A percentile compares a stretch with the other conserved stretches of the same genome.
Evolutionary conservation across 148 eudicot species (phyloP).

Genomic region (Gaultheria prostrata): DNA sequence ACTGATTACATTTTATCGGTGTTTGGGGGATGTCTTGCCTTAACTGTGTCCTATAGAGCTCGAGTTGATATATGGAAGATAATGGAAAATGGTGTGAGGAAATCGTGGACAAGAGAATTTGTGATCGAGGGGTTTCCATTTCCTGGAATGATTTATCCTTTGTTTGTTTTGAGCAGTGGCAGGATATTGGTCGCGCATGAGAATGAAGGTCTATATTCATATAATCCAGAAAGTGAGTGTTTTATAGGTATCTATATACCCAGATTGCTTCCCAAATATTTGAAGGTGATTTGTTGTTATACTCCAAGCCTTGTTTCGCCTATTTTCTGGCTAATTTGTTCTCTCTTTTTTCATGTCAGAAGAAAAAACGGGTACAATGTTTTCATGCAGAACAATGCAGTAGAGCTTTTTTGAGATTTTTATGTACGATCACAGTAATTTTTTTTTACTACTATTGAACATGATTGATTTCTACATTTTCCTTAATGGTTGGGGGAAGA

Average conservation of each 20-base stretch:
- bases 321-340: not conserved
- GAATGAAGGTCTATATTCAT: not conserved
- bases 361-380: not conserved
- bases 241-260: not conserved
- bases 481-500: too few species aligned
- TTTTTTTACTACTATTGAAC: too few species aligned
- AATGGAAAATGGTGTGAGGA: not conserved
- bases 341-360: not conserved
- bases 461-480: too few species aligned
- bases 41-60: not conserved
- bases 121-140: not conserved
- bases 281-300: not conserved
- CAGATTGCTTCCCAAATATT: not conserved
- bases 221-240: not conserved
- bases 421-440: not conserved
- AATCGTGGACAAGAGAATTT: not conserved
- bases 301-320: constrained; percentile 3
- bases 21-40: not conserved
- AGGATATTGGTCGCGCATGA: not conserved
- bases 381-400: not conserved
- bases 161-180: not conserved
- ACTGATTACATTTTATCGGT: not conserved
- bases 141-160: not conserved
- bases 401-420: not conserved
- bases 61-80: not conserved